These are phyloP conservation scores for Schrenkiella parvula DNA, from an alignment of 345 rosid species.

Conservation along the genomic window DNA sequence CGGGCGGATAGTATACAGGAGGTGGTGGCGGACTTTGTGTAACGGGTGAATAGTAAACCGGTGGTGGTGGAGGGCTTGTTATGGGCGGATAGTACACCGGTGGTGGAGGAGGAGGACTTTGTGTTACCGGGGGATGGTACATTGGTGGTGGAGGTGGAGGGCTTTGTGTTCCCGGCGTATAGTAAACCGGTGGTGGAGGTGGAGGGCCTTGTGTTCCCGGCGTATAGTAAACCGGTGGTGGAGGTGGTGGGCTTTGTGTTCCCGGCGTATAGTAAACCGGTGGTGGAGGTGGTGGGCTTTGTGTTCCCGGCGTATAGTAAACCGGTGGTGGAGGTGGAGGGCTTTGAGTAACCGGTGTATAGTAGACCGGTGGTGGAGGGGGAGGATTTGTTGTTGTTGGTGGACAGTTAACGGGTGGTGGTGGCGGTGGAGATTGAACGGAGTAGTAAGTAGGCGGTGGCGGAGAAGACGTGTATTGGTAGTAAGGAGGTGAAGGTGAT, in stretches of 20 bases:
- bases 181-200: constrained; percentile 14
- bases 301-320: not conserved
- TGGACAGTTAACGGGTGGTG: constrained; percentile 20
- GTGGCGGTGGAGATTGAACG: constrained; percentile 26
- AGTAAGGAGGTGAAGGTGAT: constrained; percentile 29
- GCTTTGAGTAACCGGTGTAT: not conserved
- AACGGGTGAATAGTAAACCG: not conserved
- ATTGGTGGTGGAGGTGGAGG: constrained; percentile 22
- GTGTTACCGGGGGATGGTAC: not conserved
- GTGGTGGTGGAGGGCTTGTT: constrained; percentile 23
- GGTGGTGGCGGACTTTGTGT: constrained; percentile 26
- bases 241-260: constrained; percentile 12
- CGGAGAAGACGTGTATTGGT: constrained; percentile 25
- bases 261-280: constrained; percentile 13
- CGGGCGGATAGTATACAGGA: constrained; percentile 7
- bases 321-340: constrained; percentile 23
- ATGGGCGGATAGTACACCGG: constrained; percentile 12
- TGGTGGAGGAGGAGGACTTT: constrained; percentile 27
- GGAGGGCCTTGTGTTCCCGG: not conserved
- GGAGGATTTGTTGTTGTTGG: not conserved
- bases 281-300: constrained; percentile 1
- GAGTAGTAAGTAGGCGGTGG: constrained; percentile 24
- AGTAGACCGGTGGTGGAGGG: constrained; percentile 13
- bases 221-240: constrained; percentile 22
- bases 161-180: constrained; percentile 2